These are phyloP conservation scores for Hymenotorrendiella dingleyae DNA, from an alignment of 2,329 filamentous ascomycete genomes.

Conservation along the genomic window DNA sequence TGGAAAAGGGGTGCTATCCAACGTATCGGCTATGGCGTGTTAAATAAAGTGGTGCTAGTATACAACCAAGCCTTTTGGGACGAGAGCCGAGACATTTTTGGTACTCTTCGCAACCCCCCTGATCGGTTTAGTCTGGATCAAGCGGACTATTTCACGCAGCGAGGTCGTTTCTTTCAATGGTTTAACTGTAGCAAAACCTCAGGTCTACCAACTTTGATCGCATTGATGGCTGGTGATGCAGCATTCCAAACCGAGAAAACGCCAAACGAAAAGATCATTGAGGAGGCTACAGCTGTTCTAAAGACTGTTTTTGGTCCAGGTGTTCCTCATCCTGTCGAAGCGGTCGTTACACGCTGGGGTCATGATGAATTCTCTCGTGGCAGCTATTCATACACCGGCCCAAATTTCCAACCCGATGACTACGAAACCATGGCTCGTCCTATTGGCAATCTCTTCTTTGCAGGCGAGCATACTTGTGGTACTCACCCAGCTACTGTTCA, in stretches of 20 bases:
- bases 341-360: slow-evolving; percentile 88
- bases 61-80: slow-evolving; percentile 93
- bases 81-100: slow-evolving; percentile 83
- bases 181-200: slow-evolving; percentile 92
- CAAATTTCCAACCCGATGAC: slow-evolving; percentile 75
- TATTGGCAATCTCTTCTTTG: slow-evolving; percentile 87
- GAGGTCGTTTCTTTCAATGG: slow-evolving; percentile 96
- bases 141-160: slow-evolving; percentile 68
- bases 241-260: slow-evolving; percentile 80
- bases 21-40: slow-evolving; percentile 82
- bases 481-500: slow-evolving; percentile 97
- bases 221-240: slow-evolving; percentile 92
- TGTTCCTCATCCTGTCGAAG: slow-evolving; percentile 75
- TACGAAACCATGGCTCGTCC: slow-evolving; percentile 86
- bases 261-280: slow-evolving; percentile 67
- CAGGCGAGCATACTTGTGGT: slow-evolving; percentile 91
- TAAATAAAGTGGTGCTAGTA: slow-evolving; percentile 93
- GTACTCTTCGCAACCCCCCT: slow-evolving; percentile 71
- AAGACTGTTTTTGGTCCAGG: slow-evolving; percentile 65
- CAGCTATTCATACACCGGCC: slow-evolving; percentile 90
- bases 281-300: slow-evolving; percentile 74
- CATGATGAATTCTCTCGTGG: slow-evolving; percentile 87
- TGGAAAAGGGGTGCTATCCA: slow-evolving; percentile 79
- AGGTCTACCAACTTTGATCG: slow-evolving; percentile 80
- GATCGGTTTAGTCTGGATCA: slow-evolving; percentile 67